Percentiles rank a stretch among this genome's conserved stretches.
Evolutionary conservation across 768 basidiomycete species (phyloP).

Genomic region (Daedaleopsis nitida): DNA sequence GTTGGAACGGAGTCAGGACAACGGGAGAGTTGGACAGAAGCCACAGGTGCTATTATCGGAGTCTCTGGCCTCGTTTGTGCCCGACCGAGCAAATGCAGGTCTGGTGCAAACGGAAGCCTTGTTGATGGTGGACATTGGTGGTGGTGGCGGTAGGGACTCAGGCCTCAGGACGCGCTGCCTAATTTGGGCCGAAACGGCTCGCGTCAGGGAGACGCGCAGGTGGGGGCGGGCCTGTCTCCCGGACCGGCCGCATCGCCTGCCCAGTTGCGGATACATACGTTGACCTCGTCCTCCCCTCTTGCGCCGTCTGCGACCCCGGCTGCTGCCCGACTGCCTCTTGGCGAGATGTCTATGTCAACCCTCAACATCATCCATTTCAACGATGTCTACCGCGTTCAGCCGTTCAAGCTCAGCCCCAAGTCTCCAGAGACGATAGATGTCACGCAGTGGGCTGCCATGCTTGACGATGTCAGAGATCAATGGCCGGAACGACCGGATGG

Average conservation of each 20-base stretch:
- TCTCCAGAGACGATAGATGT: slow-evolving; percentile 76
- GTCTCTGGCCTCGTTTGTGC: too few relatives aligned
- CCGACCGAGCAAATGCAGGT: too few relatives aligned
- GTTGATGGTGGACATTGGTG: background rate
- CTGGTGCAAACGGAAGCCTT: too few relatives aligned
- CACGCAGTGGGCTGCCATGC: slow-evolving; percentile 77
- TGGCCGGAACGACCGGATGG: slow-evolving; percentile 56
- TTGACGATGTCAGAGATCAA: slow-evolving; percentile 59
- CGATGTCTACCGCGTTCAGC: slow-evolving; percentile 80
- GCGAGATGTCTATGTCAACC: slow-evolving; percentile 42
- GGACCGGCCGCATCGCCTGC: background rate
- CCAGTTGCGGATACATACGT: background rate
- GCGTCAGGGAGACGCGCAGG: background rate
- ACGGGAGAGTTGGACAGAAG: too few relatives aligned
- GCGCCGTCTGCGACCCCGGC: background rate
- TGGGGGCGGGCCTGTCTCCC: background rate
- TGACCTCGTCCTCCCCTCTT: background rate
- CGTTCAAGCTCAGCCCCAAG: slow-evolving; percentile 62
- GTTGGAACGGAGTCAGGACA: too few relatives aligned
- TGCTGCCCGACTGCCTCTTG: background rate
- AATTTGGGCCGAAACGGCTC: background rate
- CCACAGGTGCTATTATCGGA: too few relatives aligned
- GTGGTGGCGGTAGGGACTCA: background rate
- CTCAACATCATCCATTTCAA: slow-evolving; percentile 70
- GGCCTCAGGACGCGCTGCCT: background rate